Evolutionary conservation across 345 rosid species (phyloP).

Genomic region (Camelina laxa): DNA sequence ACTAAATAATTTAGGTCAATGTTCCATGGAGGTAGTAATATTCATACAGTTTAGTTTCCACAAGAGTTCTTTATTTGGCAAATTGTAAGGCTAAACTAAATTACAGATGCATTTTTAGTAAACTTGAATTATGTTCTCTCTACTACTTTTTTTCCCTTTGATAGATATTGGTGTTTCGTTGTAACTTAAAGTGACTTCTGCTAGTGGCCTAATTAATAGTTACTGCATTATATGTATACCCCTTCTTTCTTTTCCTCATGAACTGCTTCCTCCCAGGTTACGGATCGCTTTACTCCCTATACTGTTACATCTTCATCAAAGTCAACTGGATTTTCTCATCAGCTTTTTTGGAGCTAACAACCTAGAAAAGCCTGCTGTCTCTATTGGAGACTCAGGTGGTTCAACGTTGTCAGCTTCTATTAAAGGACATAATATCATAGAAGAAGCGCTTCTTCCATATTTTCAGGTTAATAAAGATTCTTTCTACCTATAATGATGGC

Average conservation of each 20-base stretch:
- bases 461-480: slow-evolving; percentile 71
- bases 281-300: slow-evolving; percentile 78
- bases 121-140: slow-evolving; percentile 19
- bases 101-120: slow-evolving; percentile 4
- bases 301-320: slow-evolving; percentile 89
- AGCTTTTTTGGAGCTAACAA: slow-evolving; percentile 71
- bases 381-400: slow-evolving; percentile 49
- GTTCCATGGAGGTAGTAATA: slow-evolving; percentile 6
- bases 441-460: slow-evolving; percentile 95
- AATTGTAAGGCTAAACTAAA: not conserved
- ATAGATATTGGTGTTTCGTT: slow-evolving; percentile 24
- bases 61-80: slow-evolving; percentile 1
- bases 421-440: slow-evolving; percentile 55
- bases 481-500: slow-evolving; percentile 10
- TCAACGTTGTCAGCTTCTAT: slow-evolving; percentile 43
- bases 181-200: not conserved
- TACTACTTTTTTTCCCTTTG: slow-evolving; percentile 5
- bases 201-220: slow-evolving; percentile 6
- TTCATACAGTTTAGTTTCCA: not conserved
- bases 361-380: slow-evolving; percentile 52
- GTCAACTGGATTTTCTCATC: slow-evolving; percentile 90
- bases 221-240: slow-evolving; percentile 5
- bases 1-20: slow-evolving; percentile 6
- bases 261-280: slow-evolving; percentile 59
- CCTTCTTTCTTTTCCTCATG: slow-evolving; percentile 23